Base-by-base conservation (phyloP, 2,329 filamentous ascomycete genomes). In the Hymenoscyphus fraxineus region DNA sequence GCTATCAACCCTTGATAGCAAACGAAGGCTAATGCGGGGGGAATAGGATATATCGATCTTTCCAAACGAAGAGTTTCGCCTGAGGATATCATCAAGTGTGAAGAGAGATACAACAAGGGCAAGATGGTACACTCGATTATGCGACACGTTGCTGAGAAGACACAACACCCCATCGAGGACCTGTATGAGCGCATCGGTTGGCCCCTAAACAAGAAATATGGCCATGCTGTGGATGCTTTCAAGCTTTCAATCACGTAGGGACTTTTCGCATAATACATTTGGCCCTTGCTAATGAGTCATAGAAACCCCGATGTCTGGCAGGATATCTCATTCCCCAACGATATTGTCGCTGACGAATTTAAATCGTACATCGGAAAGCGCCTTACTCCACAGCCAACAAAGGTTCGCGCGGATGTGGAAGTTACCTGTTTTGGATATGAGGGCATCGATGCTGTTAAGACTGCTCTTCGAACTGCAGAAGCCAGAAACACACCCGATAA, bases 71-170 rank as follows among this genome's bases (percentile, higher is more conserved):
- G 95, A 82, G 95, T 99, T 66, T 97, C 93, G 55, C 91, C 95
- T 56, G 95, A 99, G 78, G 95, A 99, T 82, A 95, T 98, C 69
- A 85, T 97, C 73, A 97, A 97, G 82, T 99, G 96, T 78, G 95
- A 99, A 78, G 95, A 99, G 83, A 88, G 95, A 73, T 99, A 97
- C 85, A 99, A 99, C 87, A 99, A 99, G 88, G 92, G 92, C 83
- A 99, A 99, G 84, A 96, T 97, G 84, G 95, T 98, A 51, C 95
- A 99, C 80, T 96, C 92, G 62, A 97, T 99, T 80, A 94, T 99
- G 91, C 90, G 94, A 78, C 95, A 99, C 79, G 95, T 99, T 68
- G 94, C 95, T 71, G 93, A 99, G 82, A 97, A 97, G 85, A 96
- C 93, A 55, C 88, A 91, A 76, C 91, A 88, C 38, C 93, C 94